Percentiles rank a stretch among this genome's conserved stretches.
phyloP scores from a whole-genome alignment of 139 green algal genomes.

The Zygnema circumcarinatum region DNA sequence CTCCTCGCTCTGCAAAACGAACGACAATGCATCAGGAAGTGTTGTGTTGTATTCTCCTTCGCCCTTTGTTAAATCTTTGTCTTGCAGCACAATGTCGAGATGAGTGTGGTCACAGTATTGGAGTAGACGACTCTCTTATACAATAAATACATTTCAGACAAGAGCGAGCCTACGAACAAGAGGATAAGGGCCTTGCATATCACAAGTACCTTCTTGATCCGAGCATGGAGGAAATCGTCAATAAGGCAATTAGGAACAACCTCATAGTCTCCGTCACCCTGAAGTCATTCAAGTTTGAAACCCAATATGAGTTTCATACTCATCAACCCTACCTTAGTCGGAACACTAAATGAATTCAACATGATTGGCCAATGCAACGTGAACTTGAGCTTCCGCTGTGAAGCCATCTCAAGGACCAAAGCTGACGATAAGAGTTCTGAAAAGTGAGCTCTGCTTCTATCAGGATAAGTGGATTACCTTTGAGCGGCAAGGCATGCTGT shows the following conservation, averaged over 20 bases:
- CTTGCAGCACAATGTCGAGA: not conserved
- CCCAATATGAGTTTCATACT: not conserved
- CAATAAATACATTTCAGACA: not conserved
- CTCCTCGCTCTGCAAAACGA: conserved; percentile 42
- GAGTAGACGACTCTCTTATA: not conserved
- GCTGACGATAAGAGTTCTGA: too few species aligned
- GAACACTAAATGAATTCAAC: too few species aligned
- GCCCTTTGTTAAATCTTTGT: not conserved
- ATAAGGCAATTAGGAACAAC: conserved; percentile 78
- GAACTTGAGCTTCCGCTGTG: too few species aligned
- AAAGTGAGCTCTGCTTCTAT: too few species aligned
- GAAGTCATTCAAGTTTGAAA: conserved; percentile 13
- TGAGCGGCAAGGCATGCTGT: conserved; percentile 85
- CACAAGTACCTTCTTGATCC: conserved; percentile 48
- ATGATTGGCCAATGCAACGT: too few species aligned
- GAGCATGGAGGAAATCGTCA: conserved; percentile 71
- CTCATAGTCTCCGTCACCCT: conserved; percentile 86
- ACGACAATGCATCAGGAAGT: not conserved
- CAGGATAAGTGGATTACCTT: too few species aligned
- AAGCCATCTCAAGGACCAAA: too few species aligned
- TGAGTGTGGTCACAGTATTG: not conserved
- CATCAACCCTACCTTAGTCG: too few species aligned
- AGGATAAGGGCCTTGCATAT: too few species aligned
- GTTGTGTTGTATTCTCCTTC: not conserved
- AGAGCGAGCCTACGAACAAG: too few species aligned